Evolutionary conservation across 371 early-diverging fungal genomes (phyloP).

Genomic region (Coemansia sp.): DNA sequence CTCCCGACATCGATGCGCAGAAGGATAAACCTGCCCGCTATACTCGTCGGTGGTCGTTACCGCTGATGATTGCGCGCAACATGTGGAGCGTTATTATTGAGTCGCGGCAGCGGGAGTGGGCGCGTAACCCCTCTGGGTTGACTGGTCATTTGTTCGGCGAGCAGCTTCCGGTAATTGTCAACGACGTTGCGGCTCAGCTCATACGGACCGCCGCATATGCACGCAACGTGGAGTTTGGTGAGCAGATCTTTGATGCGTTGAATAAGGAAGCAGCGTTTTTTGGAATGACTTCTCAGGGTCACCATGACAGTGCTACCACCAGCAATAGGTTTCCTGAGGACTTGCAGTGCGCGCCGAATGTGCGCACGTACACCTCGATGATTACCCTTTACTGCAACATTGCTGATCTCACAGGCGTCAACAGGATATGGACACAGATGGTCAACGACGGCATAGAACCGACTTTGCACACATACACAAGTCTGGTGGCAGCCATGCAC

Average conservation of each 20-base stretch:
- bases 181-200: conserved; percentile 42
- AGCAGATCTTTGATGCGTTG: conserved; percentile 40
- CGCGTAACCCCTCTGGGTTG: background rate
- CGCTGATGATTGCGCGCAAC: conserved; percentile 26
- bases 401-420: conserved; percentile 23
- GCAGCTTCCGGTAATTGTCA: conserved; percentile 36
- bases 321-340: conserved; percentile 20
- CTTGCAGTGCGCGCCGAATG: conserved; percentile 44
- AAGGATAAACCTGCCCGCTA: background rate
- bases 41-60: conserved; percentile 36
- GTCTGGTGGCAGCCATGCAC: conserved; percentile 35
- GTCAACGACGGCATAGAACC: conserved; percentile 32
- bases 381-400: conserved; percentile 34
- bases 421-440: conserved; percentile 37
- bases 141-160: background rate
- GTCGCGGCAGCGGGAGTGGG: conserved; percentile 24
- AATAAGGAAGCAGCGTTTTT: conserved; percentile 23
- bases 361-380: conserved; percentile 45
- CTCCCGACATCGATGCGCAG: conserved; percentile 11
- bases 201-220: conserved; percentile 41
- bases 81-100: conserved; percentile 27
- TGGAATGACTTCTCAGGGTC: conserved; percentile 12
- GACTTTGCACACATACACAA: conserved; percentile 43
- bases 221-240: conserved; percentile 35
- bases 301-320: background rate